These are phyloP conservation scores for Candida cerambycidarum DNA, from an alignment of 805 yeast genomes.

Conservation along the genomic window DNA sequence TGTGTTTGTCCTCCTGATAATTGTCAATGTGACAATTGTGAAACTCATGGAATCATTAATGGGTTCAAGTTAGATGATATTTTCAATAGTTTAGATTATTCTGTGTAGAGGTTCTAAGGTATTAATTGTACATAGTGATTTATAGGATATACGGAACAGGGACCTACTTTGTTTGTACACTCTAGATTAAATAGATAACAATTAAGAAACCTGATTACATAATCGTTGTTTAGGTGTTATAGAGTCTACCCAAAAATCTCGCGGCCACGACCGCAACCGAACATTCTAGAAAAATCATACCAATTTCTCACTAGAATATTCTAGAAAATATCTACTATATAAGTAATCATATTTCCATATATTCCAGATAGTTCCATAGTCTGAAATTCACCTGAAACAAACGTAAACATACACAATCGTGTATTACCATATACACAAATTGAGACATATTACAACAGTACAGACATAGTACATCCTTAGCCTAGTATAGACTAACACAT, in stretches of 20 bases:
- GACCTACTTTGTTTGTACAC: no score
- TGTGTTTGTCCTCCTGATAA: slow-evolving; percentile 28
- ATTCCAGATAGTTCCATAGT: not conserved
- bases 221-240: no score
- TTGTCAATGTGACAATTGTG: slow-evolving; percentile 44
- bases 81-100: slow-evolving; percentile 18
- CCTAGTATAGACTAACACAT: not conserved
- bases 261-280: slow-evolving; percentile 4
- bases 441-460: not conserved
- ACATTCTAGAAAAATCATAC: slow-evolving; percentile 7
- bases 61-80: slow-evolving; percentile 42
- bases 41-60: slow-evolving; percentile 45
- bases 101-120: not conserved
- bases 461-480: not conserved
- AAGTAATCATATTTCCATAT: slow-evolving; percentile 3
- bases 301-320: slow-evolving; percentile 2
- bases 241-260: no score
- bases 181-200: no score
- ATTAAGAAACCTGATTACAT: no score
- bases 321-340: slow-evolving; percentile 1
- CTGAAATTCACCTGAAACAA: no score
- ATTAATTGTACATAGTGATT: no score
- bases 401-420: not conserved
- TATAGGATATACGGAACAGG: no score
- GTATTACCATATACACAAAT: not conserved